phyloP scores from a whole-genome alignment of 805 yeast genomes.

The Wickerhamiella spandovensis region DNA sequence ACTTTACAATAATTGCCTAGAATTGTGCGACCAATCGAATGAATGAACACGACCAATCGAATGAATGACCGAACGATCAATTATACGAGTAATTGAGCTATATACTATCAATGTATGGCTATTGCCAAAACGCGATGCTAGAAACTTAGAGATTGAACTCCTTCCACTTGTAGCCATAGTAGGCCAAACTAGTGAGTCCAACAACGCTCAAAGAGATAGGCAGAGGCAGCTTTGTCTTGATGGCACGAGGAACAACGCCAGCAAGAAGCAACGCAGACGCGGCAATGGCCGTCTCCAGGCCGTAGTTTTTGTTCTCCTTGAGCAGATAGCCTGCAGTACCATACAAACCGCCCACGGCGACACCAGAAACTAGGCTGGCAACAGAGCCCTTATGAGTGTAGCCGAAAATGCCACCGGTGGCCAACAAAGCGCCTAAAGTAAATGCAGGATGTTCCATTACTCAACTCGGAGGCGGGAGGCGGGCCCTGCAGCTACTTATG shows the following conservation, averaged over 20 bases:
- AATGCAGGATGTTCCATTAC: conserved; percentile 65
- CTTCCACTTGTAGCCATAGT: conserved; percentile 62
- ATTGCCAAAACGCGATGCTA: no score
- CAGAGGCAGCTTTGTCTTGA: conserved; percentile 55
- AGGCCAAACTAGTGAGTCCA: conserved; percentile 51
- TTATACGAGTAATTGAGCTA: no score
- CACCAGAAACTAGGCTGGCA: conserved; percentile 76
- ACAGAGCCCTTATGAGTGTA: conserved; percentile 54
- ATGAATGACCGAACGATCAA: no score
- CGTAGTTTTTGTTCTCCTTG: conserved; percentile 59
- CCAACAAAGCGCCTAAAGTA: conserved; percentile 54
- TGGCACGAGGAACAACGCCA: conserved; percentile 63
- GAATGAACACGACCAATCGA: no score
- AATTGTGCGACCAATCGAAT: no score
- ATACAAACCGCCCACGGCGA: conserved; percentile 26
- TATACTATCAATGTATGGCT: no score
- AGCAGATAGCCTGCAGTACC: conserved; percentile 46
- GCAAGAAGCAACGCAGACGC: conserved; percentile 51
- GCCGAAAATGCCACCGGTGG: conserved; percentile 61
- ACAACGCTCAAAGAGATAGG: conserved; percentile 52
- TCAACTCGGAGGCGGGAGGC: not conserved
- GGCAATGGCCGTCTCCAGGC: conserved; percentile 67
- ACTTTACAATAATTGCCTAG: no score
- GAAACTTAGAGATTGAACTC: conserved; percentile 38
- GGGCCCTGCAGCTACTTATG: not conserved